Evolutionary conservation across 1,284 basidiomycete genomes (phyloP).

Genomic region (Cerrena zonata): DNA sequence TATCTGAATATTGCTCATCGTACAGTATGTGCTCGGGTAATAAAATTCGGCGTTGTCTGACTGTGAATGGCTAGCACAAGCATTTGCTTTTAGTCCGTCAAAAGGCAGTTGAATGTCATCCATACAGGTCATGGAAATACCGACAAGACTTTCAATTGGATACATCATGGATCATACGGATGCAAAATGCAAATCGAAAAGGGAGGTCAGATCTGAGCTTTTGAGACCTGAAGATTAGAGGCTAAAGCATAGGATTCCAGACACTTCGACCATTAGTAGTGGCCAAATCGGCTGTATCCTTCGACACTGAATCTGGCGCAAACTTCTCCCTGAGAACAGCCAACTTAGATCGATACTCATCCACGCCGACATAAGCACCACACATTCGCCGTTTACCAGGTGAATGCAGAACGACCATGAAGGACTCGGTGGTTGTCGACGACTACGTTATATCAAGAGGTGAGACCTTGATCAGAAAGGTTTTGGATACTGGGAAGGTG

Average conservation of each 20-base stretch:
- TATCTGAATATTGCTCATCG: no score
- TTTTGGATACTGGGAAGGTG: constrained; percentile 3
- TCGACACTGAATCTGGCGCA: constrained; percentile 21
- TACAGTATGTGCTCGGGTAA: no score
- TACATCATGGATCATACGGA: no score
- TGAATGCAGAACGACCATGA: constrained; percentile 87
- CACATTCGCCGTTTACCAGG: constrained; percentile 87
- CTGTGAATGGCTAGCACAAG: no score
- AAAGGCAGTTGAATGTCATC: no score
- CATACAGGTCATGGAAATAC: no score
- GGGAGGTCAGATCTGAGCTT: no score
- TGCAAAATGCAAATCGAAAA: no score
- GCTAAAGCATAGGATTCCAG: constrained; percentile 33
- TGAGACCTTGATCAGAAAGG: constrained; percentile 2
- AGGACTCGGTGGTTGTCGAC: constrained; percentile 93
- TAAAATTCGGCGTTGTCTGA: no score
- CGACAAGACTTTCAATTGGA: no score
- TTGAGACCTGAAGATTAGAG: no score
- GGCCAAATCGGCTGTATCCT: constrained; percentile 17
- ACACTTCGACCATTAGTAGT: constrained; percentile 26
- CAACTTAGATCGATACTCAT: constrained; percentile 80
- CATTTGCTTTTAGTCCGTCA: no score
- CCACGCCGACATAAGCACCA: constrained; percentile 89
- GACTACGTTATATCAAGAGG: constrained; percentile 50
- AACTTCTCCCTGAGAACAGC: constrained; percentile 62